Evolutionary conservation across 2,329 filamentous ascomycete species (phyloP).

Genomic region (Botrytis medusae): DNA sequence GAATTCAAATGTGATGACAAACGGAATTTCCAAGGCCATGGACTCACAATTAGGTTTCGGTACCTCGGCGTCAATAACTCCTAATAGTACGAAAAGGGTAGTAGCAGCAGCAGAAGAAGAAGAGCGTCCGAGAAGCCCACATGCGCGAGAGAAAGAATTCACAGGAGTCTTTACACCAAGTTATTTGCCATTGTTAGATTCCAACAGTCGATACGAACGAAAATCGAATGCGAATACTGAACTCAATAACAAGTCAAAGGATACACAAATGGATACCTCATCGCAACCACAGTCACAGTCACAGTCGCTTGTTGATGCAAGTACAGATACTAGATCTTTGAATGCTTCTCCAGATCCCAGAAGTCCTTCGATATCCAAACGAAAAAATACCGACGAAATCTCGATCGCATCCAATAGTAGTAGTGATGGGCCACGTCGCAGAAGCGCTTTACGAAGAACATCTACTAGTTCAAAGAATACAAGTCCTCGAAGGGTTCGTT

Average conservation of each 20-base stretch:
- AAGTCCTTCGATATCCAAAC: constrained; percentile 32
- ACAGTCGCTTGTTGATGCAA: constrained; percentile 27
- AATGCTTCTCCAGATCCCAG: constrained; percentile 29
- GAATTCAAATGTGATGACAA: constrained; percentile 11
- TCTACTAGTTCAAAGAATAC: constrained; percentile 50
- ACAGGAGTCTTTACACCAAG: constrained; percentile 62
- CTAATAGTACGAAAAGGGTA: not conserved
- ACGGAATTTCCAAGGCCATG: constrained; percentile 3
- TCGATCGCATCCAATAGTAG: constrained; percentile 55
- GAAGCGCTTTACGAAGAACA: constrained; percentile 59
- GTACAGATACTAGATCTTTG: constrained; percentile 32
- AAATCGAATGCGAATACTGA: constrained; percentile 13
- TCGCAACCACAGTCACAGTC: constrained; percentile 25
- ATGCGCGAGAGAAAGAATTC: constrained; percentile 59
- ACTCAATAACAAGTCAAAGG: constrained; percentile 24
- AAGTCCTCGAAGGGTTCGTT: constrained; percentile 62
- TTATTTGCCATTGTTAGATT: constrained; percentile 62
- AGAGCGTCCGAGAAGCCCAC: constrained; percentile 46
- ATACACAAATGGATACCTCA: constrained; percentile 27
- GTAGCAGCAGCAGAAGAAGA: constrained; percentile 32
- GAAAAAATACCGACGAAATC: constrained; percentile 39
- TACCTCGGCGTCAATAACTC: constrained; percentile 2
- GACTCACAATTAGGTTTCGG: constrained; percentile 10
- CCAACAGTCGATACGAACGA: constrained; percentile 31
- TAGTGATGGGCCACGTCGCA: constrained; percentile 50